Conservation (phyloP, 1,284 basidiomycete species). For the Leccinum griseonigrum region DNA sequence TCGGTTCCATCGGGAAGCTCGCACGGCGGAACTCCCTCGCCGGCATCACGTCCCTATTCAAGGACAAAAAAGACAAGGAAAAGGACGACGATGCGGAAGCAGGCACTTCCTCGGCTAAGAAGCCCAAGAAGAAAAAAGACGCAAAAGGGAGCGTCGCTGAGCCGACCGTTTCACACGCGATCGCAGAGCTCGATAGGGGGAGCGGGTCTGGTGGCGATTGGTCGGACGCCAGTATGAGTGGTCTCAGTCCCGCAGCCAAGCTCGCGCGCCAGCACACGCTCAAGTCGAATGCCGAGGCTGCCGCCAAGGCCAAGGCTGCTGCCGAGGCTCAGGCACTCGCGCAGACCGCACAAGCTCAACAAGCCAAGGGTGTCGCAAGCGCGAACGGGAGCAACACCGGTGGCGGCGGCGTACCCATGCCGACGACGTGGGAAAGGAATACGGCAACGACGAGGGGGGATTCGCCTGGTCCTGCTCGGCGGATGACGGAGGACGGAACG, state of each 20-base stretch:
- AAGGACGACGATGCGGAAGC: conserved; percentile 45
- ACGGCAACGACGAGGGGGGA: conserved; percentile 56
- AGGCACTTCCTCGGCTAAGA: conserved; percentile 40
- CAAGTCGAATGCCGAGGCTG: conserved; percentile 81
- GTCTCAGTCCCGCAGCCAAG: conserved; percentile 90
- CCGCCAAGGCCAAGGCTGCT: conserved; percentile 63
- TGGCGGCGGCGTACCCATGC: conserved; percentile 41
- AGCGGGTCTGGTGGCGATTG: conserved; percentile 43
- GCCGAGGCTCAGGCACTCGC: conserved; percentile 44
- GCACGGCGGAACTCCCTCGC: conserved; percentile 87
- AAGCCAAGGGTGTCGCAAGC: conserved; percentile 34
- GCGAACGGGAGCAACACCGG: conserved; percentile 15
- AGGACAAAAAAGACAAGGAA: conserved; percentile 77
- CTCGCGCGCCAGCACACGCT: conserved; percentile 88
- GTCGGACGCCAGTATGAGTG: conserved; percentile 62
- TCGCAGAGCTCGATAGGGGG: conserved; percentile 79
- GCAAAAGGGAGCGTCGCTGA: conserved; percentile 67
- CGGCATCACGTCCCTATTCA: conserved; percentile 93
- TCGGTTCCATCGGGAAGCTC: conserved; percentile 91
- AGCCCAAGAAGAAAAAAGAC: conserved; percentile 48
- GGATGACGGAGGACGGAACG: conserved; percentile 67
- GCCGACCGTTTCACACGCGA: conserved; percentile 80
- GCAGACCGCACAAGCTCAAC: conserved; percentile 40
- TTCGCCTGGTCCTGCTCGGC: conserved; percentile 44
- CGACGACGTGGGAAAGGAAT: conserved; percentile 77